Conservation (phyloP, 768 basidiomycete species). For the Coprinopsis sp. region DNA sequence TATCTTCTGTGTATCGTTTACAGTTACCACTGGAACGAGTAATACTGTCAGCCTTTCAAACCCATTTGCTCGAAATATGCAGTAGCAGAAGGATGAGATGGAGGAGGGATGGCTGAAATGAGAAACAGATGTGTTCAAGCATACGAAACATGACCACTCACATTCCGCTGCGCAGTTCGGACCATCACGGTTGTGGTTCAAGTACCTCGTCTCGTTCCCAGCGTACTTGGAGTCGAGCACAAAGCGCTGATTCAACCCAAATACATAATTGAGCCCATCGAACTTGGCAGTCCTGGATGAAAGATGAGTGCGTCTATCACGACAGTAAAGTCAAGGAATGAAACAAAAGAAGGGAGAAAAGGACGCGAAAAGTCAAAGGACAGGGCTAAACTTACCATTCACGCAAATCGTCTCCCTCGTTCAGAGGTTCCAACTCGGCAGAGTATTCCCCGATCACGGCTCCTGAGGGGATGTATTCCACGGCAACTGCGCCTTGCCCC, state of each 20-base stretch:
- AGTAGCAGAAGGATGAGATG: neutral
- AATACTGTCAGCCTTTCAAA: too few relatives aligned
- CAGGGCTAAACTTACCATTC: too few relatives aligned
- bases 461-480: too few relatives aligned
- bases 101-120: neutral
- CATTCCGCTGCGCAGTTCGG: neutral
- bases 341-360: too few relatives aligned
- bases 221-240: constrained; percentile 50
- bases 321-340: too few relatives aligned
- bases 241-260: constrained; percentile 41
- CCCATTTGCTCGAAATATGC: too few relatives aligned
- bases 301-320: too few relatives aligned
- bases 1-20: neutral
- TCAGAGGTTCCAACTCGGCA: too few relatives aligned
- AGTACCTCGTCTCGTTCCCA: constrained; percentile 61
- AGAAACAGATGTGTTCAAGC: neutral
- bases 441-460: too few relatives aligned
- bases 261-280: constrained; percentile 57
- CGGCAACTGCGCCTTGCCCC: too few relatives aligned
- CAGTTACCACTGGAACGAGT: neutral
- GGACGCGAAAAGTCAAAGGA: too few relatives aligned
- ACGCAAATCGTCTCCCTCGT: too few relatives aligned
- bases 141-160: neutral
- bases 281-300: constrained; percentile 41
- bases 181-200: constrained; percentile 53